Percentiles rank a stretch among this genome's conserved stretches.
Conservation (phyloP, 192 early-diverging fungal species). For the Diversispora eburnea region DNA sequence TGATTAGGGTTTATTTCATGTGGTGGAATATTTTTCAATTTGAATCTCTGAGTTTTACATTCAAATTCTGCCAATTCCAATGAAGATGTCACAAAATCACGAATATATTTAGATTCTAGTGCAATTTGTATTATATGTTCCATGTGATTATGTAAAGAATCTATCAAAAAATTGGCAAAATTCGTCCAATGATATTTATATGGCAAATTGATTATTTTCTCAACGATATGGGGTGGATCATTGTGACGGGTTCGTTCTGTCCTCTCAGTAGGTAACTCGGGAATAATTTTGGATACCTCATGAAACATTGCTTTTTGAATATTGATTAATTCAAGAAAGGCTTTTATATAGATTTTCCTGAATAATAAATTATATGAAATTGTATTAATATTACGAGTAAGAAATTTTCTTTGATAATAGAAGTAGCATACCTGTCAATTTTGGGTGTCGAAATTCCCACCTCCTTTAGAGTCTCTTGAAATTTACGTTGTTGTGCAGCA, state of each 20-base stretch:
- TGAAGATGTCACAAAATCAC: not conserved
- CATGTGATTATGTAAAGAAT: slow-evolving; percentile 1
- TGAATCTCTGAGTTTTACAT: slow-evolving; percentile 1
- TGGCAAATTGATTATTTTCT: not conserved
- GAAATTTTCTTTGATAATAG: no score
- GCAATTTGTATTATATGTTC: not conserved
- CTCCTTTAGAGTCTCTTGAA: slow-evolving; percentile 3
- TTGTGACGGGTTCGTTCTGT: not conserved
- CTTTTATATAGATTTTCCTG: slow-evolving; percentile 5
- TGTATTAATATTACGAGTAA: no score
- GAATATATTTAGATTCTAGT: not conserved
- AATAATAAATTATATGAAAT: no score
- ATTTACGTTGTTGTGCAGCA: not conserved
- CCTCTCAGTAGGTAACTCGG: not conserved
- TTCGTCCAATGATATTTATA: slow-evolving; percentile 2
- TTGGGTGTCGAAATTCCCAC: slow-evolving; percentile 2
- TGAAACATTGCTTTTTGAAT: slow-evolving; percentile 19
- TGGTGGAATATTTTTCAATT: not conserved
- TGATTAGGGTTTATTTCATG: not conserved
- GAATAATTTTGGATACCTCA: slow-evolving; percentile 7
- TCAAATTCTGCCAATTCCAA: not conserved
- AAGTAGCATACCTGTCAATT: not conserved
- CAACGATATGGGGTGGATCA: not conserved
- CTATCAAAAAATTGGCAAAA: not conserved
- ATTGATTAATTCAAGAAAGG: slow-evolving; percentile 20